Conservation (phyloP, 2,329 filamentous ascomycete genomes). For the Coniochaeta hoffmannii region DNA sequence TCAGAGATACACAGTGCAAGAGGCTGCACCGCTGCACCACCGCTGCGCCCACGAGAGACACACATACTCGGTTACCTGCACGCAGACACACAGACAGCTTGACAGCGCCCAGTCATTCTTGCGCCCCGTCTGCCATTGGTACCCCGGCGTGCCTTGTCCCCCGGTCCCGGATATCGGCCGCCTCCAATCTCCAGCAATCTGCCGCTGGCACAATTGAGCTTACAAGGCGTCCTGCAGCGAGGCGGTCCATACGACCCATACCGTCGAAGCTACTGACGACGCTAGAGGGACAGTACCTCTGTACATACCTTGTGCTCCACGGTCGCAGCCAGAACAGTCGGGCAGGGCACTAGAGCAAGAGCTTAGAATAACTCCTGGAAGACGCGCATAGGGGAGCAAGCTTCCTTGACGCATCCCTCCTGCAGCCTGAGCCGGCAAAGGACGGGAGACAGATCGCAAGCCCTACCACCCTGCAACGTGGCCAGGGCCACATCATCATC, state of each 20-base stretch:
- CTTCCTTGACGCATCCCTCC: constrained; percentile 43
- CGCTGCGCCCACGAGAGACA: not conserved
- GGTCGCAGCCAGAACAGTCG: constrained; percentile 39
- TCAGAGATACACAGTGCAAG: constrained; percentile 9
- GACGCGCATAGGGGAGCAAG: constrained; percentile 21
- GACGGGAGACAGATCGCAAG: constrained; percentile 34
- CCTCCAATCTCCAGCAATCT: not conserved
- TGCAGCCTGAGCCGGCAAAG: constrained; percentile 43
- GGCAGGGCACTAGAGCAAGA: constrained; percentile 22
- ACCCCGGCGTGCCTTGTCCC: not conserved
- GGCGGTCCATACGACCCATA: constrained; percentile 18
- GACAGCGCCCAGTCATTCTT: not conserved
- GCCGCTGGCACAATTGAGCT: not conserved
- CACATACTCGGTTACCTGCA: not conserved
- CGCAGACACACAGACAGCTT: not conserved
- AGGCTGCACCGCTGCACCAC: not conserved
- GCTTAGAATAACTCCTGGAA: constrained; percentile 22
- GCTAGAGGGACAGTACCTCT: constrained; percentile 14
- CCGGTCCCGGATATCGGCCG: not conserved
- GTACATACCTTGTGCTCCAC: constrained; percentile 10
- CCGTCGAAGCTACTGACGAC: constrained; percentile 10
- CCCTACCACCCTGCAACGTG: constrained; percentile 52
- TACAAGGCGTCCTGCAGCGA: constrained; percentile 18
- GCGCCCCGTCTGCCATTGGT: not conserved
- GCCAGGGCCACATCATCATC: constrained; percentile 57